A percentile compares a stretch with the other conserved stretches of the same genome.
Conservation (phyloP, 352 stramenopile genomes). For the Globisporangium echinulatum region DNA sequence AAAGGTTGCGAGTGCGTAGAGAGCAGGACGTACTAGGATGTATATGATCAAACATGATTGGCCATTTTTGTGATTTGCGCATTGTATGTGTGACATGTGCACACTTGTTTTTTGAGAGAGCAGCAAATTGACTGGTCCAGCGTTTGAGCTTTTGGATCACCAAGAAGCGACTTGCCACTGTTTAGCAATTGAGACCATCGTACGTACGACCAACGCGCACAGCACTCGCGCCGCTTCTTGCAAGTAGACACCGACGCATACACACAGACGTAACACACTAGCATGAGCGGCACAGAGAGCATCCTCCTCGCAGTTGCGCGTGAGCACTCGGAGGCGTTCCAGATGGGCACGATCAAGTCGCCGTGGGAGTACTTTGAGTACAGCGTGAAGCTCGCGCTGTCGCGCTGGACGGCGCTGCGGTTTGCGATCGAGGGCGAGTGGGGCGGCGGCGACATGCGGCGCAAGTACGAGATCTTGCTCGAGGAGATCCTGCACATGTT, state of each 20-base stretch:
- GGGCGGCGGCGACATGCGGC: conserved; percentile 69
- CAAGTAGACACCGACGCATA: neutral
- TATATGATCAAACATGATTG: too few relatives aligned
- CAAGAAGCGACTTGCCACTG: neutral
- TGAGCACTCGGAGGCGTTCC: conserved; percentile 48
- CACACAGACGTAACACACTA: conserved; percentile 2
- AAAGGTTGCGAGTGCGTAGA: neutral
- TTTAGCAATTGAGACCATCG: neutral
- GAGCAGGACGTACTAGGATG: conserved; percentile 7
- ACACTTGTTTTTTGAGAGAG: neutral
- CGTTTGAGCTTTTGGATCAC: neutral
- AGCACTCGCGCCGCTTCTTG: too few relatives aligned
- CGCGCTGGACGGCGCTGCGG: conserved; percentile 76
- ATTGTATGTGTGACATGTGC: conserved; percentile 7
- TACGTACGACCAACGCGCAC: too few relatives aligned
- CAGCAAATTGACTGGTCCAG: conserved; percentile 8
- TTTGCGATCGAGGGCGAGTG: conserved; percentile 83
- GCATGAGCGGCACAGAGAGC: conserved; percentile 39
- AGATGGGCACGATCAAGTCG: conserved; percentile 48
- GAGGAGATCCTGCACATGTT: conserved; percentile 75
- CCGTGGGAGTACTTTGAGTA: conserved; percentile 85
- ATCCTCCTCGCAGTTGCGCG: conserved; percentile 48
- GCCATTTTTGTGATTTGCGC: conserved; percentile 1
- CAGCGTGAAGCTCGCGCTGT: conserved; percentile 66
- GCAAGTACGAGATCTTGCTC: conserved; percentile 79